Conservation (phyloP, 306 rosid genomes). For the Ochetophila trinervis region DNA sequence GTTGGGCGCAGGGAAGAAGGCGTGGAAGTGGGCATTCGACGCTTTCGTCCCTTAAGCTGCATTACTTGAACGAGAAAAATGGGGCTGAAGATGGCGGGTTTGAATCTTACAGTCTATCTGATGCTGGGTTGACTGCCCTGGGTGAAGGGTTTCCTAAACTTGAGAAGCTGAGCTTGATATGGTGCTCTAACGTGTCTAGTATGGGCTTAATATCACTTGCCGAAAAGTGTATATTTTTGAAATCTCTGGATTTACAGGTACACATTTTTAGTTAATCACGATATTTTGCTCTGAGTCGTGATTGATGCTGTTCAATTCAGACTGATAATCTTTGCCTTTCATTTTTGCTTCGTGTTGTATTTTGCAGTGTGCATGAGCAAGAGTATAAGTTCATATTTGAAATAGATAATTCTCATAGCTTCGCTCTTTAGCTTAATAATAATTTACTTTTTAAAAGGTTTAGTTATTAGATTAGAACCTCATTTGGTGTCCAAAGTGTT, state of each 20-base stretch:
- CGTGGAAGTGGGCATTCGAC: slow-evolving; percentile 22
- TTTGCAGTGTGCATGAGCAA: too few relatives aligned
- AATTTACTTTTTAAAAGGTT: too few relatives aligned
- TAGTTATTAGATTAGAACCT: too few relatives aligned
- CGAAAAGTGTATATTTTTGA: slow-evolving; percentile 49
- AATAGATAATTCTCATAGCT: too few relatives aligned
- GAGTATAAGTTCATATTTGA: too few relatives aligned
- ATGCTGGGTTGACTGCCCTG: slow-evolving; percentile 61
- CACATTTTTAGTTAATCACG: neutral
- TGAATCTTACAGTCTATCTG: slow-evolving; percentile 62
- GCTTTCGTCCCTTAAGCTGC: slow-evolving; percentile 35
- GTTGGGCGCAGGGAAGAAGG: slow-evolving; percentile 46
- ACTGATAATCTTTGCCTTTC: too few relatives aligned
- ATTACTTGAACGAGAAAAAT: slow-evolving; percentile 22
- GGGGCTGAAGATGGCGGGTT: slow-evolving; percentile 40
- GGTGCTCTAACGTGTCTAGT: slow-evolving; percentile 82
- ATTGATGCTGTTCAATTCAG: neutral
- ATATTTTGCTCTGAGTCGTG: neutral
- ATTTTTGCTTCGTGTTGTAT: too few relatives aligned
- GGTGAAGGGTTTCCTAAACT: slow-evolving; percentile 80
- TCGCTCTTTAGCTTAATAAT: too few relatives aligned
- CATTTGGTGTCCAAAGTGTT: too few relatives aligned
- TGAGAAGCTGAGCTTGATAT: slow-evolving; percentile 72
- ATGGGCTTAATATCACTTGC: slow-evolving; percentile 59
- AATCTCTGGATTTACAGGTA: slow-evolving; percentile 90